Evolutionary conservation across 1,284 basidiomycete species (phyloP).

Genomic region (Golubevia sp.): DNA sequence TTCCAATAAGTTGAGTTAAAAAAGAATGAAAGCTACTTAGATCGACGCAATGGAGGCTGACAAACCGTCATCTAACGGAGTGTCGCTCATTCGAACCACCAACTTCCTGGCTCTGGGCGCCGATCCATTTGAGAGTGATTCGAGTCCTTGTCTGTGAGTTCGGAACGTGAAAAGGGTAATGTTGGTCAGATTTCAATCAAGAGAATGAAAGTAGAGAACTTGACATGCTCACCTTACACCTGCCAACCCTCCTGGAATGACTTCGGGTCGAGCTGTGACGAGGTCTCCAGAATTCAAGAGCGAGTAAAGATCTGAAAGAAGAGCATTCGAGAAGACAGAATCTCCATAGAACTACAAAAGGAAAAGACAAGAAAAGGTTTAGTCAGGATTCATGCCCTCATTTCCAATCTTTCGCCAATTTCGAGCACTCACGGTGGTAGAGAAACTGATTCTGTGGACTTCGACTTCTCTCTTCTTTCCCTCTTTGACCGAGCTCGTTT

Average conservation of each 20-base stretch:
- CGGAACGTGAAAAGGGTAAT: neutral
- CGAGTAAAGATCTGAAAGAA: slow-evolving; percentile 10
- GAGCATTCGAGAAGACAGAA: slow-evolving; percentile 12
- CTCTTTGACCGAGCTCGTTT: slow-evolving; percentile 2
- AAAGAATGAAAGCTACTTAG: slow-evolving; percentile 40
- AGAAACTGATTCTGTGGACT: slow-evolving; percentile 44
- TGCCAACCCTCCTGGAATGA: slow-evolving; percentile 37
- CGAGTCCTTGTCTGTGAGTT: slow-evolving; percentile 24
- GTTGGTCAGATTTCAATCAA: neutral
- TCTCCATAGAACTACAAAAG: slow-evolving; percentile 26
- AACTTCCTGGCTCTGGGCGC: slow-evolving; percentile 43
- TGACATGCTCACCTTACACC: slow-evolving; percentile 37
- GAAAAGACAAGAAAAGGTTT: neutral
- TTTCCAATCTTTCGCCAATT: too few species aligned
- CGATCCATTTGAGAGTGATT: slow-evolving; percentile 29
- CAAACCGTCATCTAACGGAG: slow-evolving; percentile 35
- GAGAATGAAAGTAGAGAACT: too few species aligned
- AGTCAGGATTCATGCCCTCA: neutral
- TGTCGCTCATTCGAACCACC: slow-evolving; percentile 31
- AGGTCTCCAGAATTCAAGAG: slow-evolving; percentile 15
- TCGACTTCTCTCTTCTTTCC: slow-evolving; percentile 8
- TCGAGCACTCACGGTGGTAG: slow-evolving; percentile 30
- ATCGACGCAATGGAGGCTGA: too few species aligned
- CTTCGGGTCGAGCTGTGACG: slow-evolving; percentile 19
- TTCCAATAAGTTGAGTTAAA: neutral